Evolutionary conservation across 805 yeast species (phyloP).

Genomic region (Hemisphaericaspora nanyangensis): DNA sequence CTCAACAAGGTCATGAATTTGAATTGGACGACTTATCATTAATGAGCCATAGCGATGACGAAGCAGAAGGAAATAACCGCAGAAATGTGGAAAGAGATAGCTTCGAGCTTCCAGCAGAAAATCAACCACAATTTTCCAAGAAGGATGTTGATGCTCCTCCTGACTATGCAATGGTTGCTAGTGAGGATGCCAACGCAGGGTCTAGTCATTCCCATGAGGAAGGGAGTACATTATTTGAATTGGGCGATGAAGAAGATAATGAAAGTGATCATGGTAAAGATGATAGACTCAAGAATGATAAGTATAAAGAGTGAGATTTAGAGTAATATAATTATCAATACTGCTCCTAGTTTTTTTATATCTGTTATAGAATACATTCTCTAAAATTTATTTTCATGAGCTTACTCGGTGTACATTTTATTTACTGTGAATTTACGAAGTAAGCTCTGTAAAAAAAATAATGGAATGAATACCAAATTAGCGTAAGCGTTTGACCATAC

Average conservation of each 20-base stretch:
- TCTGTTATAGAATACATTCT: too few relatives aligned
- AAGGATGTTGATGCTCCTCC: constrained; percentile 26
- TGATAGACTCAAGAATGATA: constrained; percentile 15
- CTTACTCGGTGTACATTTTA: too few relatives aligned
- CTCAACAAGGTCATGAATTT: constrained; percentile 48
- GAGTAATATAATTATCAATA: too few relatives aligned
- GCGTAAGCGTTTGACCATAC: too few relatives aligned
- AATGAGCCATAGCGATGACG: constrained; percentile 45
- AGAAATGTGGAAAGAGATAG: constrained; percentile 25
- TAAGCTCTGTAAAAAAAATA: too few relatives aligned
- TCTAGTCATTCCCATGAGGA: not conserved
- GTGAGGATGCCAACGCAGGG: constrained; percentile 1
- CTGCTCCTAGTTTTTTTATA: too few relatives aligned
- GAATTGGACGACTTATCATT: constrained; percentile 57
- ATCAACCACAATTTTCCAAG: constrained; percentile 5
- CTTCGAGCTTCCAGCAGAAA: constrained; percentile 30
- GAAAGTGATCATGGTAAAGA: constrained; percentile 26
- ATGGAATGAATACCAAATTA: too few relatives aligned
- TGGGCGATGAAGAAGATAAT: constrained; percentile 35
- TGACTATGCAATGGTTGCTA: constrained; percentile 19
- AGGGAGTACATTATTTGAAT: constrained; percentile 37
- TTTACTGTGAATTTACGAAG: too few relatives aligned
- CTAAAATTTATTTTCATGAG: too few relatives aligned
- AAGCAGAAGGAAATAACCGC: constrained; percentile 11
- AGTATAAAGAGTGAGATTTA: constrained; percentile 2